A percentile compares a stretch with the other conserved stretches of the same genome.
Conservation (phyloP, 768 basidiomycete genomes). For the Dioszegia hungarica region DNA sequence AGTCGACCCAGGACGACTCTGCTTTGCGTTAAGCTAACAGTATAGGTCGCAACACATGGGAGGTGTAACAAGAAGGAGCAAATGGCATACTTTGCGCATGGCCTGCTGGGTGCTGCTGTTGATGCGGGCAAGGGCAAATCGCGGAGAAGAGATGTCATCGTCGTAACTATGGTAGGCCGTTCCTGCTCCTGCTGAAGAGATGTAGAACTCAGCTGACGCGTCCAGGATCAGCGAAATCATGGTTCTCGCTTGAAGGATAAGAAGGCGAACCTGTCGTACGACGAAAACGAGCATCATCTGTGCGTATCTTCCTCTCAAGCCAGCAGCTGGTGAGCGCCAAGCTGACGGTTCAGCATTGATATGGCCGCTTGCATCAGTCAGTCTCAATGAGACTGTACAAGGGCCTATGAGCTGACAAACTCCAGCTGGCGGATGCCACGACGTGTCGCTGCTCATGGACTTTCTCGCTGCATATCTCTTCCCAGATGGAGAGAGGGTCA, state of each 20-base stretch:
- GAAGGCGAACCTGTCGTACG: slow-evolving; percentile 49
- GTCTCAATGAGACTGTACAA: slow-evolving; percentile 7
- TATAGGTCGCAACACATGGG: slow-evolving; percentile 55
- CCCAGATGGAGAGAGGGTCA: slow-evolving; percentile 59
- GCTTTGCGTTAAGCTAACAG: background rate
- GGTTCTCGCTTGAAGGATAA: slow-evolving; percentile 51
- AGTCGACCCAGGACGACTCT: background rate
- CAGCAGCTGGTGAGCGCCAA: background rate
- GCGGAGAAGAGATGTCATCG: slow-evolving; percentile 50
- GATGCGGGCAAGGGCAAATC: slow-evolving; percentile 20
- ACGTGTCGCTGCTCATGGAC: slow-evolving; percentile 76
- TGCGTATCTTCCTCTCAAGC: slow-evolving; percentile 26
- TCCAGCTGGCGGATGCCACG: slow-evolving; percentile 63
- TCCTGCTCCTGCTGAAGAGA: background rate
- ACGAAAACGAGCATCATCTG: slow-evolving; percentile 54
- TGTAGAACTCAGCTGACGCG: background rate
- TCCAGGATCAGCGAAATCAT: slow-evolving; percentile 58
- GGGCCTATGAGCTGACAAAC: background rate
- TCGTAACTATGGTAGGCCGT: slow-evolving; percentile 55
- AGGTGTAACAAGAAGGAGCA: slow-evolving; percentile 48
- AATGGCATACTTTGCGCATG: slow-evolving; percentile 48
- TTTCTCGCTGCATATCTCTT: slow-evolving; percentile 70
- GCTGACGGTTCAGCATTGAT: slow-evolving; percentile 48
- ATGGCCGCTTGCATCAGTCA: slow-evolving; percentile 56
- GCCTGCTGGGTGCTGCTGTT: slow-evolving; percentile 43